Conservation (phyloP, 1,284 basidiomycete genomes). For the Austroboletus novae-zelandiae region DNA sequence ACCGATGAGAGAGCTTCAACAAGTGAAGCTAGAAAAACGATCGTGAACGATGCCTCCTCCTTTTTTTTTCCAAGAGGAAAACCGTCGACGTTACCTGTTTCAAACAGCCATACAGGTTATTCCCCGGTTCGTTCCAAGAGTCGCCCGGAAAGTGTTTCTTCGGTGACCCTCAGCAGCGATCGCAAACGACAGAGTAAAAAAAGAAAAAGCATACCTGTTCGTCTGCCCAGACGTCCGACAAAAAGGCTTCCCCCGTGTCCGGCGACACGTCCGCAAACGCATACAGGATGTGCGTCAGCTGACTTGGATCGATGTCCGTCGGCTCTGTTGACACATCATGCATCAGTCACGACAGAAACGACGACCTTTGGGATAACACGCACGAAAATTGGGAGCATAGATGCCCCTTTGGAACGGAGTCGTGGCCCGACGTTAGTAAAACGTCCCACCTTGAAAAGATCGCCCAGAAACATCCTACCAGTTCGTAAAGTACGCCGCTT, state of each 20-base stretch:
- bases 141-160: slow-evolving; percentile 69
- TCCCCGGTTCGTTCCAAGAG: slow-evolving; percentile 61
- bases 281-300: slow-evolving; percentile 79
- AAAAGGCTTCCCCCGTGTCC: slow-evolving; percentile 59
- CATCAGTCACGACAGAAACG: background rate
- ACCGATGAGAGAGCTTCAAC: slow-evolving; percentile 57
- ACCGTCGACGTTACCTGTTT: slow-evolving; percentile 61
- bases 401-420: slow-evolving; percentile 58
- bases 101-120: slow-evolving; percentile 84
- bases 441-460: background rate
- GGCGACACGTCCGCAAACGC: slow-evolving; percentile 80
- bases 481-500: slow-evolving; percentile 67
- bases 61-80: background rate
- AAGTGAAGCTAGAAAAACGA: slow-evolving; percentile 43
- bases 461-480: slow-evolving; percentile 38
- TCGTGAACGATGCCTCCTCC: background rate
- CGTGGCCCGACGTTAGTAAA: background rate
- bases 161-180: background rate
- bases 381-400: slow-evolving; percentile 78
- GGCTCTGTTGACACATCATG: slow-evolving; percentile 50
- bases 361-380: slow-evolving; percentile 24
- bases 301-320: slow-evolving; percentile 52
- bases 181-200: too few species aligned
- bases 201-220: slow-evolving; percentile 51
- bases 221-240: slow-evolving; percentile 85